Evolutionary conservation across 306 rosid species (phyloP).

Genomic region (Styphnolobium japonicum): DNA sequence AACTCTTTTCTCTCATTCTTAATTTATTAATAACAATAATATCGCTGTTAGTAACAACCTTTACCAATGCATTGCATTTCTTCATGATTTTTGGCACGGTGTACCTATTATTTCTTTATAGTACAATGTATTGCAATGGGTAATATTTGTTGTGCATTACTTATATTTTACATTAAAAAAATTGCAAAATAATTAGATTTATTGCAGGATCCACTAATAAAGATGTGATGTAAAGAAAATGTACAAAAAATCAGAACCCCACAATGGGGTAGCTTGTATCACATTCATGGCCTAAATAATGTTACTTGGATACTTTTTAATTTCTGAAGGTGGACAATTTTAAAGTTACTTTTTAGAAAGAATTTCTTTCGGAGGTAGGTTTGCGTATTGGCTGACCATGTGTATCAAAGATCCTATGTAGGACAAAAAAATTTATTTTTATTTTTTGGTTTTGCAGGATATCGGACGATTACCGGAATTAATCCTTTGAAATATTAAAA

Average conservation of each 20-base stretch:
- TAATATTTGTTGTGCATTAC: not conserved
- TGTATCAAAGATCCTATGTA: not conserved
- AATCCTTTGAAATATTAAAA: too few species aligned
- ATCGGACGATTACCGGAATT: too few species aligned
- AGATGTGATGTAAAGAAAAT: not conserved
- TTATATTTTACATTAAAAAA: not conserved
- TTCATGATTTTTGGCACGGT: not conserved
- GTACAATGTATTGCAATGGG: not conserved
- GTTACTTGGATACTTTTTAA: not conserved
- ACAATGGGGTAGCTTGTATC: not conserved
- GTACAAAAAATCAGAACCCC: not conserved
- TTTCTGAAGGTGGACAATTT: constrained; percentile 6
- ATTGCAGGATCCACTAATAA: not conserved
- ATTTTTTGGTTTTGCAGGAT: too few species aligned
- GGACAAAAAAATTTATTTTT: too few species aligned
- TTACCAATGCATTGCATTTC: not conserved
- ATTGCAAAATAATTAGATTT: not conserved
- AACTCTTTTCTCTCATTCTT: not conserved
- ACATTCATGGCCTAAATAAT: not conserved
- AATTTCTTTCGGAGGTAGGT: constrained; percentile 28
- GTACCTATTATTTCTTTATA: not conserved
- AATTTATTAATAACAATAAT: not conserved
- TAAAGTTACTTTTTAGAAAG: constrained; percentile 36
- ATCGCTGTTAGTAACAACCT: not conserved
- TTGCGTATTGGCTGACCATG: constrained; percentile 9